phyloP scores from a whole-genome alignment of 257 asterid species.

The Orobanche coerulescens region DNA sequence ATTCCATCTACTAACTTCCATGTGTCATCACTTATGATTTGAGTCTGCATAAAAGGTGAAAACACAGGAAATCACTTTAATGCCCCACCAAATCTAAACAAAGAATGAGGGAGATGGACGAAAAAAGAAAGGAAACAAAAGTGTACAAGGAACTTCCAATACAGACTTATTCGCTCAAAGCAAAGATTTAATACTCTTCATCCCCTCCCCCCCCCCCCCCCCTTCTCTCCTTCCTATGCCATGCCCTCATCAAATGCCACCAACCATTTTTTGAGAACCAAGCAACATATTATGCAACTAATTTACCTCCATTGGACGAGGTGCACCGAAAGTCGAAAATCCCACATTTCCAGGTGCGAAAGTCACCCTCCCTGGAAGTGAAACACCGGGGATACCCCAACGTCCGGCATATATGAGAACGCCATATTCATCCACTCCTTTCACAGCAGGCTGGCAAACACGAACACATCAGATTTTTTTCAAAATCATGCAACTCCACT shows the following conservation, averaged over 20 bases:
- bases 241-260: background rate
- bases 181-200: background rate
- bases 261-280: background rate
- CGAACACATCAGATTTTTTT: slow-evolving; percentile 6
- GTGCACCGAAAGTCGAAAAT: slow-evolving; percentile 83
- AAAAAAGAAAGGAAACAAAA: background rate
- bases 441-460: slow-evolving; percentile 58
- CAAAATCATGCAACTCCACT: background rate
- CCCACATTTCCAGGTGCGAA: slow-evolving; percentile 98
- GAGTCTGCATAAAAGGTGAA: slow-evolving; percentile 54
- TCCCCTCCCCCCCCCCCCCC: background rate
- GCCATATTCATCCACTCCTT: slow-evolving; percentile 80
- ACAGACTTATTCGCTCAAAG: background rate
- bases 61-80: slow-evolving; percentile 12
- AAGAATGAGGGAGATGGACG: background rate
- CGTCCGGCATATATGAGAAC: slow-evolving; percentile 81
- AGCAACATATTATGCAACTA: background rate
- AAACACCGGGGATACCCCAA: slow-evolving; percentile 90
- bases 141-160: background rate
- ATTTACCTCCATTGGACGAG: slow-evolving; percentile 90
- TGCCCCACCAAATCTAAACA: background rate
- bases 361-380: slow-evolving; percentile 97
- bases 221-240: too few species aligned
- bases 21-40: slow-evolving; percentile 73
- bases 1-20: slow-evolving; percentile 87